Conservation (phyloP, 164 flowering plant genomes). For the Stephania cephalantha region DNA sequence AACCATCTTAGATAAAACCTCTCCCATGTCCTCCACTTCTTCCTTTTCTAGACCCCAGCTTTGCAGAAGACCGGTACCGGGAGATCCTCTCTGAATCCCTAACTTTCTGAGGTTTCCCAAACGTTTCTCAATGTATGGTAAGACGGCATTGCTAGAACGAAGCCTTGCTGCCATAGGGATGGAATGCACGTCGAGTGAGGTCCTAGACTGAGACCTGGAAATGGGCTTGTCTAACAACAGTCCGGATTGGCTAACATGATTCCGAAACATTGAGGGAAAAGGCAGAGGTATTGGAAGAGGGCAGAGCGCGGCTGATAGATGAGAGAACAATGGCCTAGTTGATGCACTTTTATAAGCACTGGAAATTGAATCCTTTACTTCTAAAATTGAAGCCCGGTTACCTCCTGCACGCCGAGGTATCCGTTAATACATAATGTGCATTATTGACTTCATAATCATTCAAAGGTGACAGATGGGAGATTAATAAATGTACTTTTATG, state of each 20-base stretch:
- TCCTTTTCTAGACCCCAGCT: constrained; percentile 83
- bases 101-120: constrained; percentile 48
- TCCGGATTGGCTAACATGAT: constrained; percentile 56
- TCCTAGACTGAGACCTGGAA: constrained; percentile 34
- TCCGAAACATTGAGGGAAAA: constrained; percentile 71
- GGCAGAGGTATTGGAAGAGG: constrained; percentile 93
- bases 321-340: constrained; percentile 54
- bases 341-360: constrained; percentile 36
- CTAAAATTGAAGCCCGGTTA: constrained; percentile 43
- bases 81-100: constrained; percentile 59
- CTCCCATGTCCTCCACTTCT: constrained; percentile 74
- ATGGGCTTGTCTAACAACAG: constrained; percentile 41
- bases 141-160: constrained; percentile 66
- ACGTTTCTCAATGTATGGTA: constrained; percentile 64
- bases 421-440: background rate
- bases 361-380: constrained; percentile 50
- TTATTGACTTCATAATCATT: background rate
- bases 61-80: constrained; percentile 45
- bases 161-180: constrained; percentile 83
- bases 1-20: constrained; percentile 59
- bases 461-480: background rate
- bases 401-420: constrained; percentile 34
- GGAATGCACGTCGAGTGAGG: constrained; percentile 78
- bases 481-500: background rate
- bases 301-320: constrained; percentile 62